phyloP scores from a whole-genome alignment of 2,329 filamentous ascomycete species.

The Cercospora zeina region DNA sequence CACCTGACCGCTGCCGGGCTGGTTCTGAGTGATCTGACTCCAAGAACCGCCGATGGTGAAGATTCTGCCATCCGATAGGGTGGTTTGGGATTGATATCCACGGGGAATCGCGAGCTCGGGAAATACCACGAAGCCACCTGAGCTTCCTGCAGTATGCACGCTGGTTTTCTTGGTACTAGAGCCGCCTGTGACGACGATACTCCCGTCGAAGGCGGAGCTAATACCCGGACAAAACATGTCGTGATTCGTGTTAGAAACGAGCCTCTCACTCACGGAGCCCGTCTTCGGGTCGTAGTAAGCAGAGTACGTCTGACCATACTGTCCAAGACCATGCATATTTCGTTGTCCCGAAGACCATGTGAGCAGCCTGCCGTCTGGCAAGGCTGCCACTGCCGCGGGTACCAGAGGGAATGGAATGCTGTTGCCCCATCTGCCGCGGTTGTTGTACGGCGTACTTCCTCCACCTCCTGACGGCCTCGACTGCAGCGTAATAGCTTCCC shows the following conservation, averaged over 20 bases:
- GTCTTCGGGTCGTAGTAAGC: not conserved
- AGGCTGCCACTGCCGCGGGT: not conserved
- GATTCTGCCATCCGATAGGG: not conserved
- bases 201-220: not conserved
- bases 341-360: not conserved
- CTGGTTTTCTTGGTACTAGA: not conserved
- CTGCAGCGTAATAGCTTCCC: not conserved
- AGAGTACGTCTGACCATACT: not conserved
- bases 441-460: not conserved
- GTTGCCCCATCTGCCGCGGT: not conserved
- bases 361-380: not conserved
- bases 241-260: not conserved
- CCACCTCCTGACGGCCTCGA: not conserved
- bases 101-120: not conserved
- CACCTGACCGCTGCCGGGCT: not conserved
- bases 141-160: not conserved
- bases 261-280: not conserved
- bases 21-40: not conserved
- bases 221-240: not conserved
- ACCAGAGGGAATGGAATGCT: not conserved
- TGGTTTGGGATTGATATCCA: not conserved
- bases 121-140: not conserved
- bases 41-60: not conserved
- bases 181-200: not conserved
- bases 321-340: not conserved